phyloP scores from a whole-genome alignment of 225 moss, liverwort and hornwort species.

The Ulota crispa region DNA sequence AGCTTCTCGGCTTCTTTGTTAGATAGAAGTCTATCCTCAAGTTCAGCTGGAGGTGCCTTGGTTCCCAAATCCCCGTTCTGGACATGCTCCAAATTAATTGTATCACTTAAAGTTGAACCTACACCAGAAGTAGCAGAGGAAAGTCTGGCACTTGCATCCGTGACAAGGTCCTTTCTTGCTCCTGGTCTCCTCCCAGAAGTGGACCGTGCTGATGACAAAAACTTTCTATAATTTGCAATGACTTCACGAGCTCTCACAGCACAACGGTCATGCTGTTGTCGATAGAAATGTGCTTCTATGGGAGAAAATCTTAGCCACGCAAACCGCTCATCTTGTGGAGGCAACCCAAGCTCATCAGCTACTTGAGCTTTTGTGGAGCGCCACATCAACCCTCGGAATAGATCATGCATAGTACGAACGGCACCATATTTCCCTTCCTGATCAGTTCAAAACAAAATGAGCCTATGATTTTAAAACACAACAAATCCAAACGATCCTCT shows the following conservation, averaged over 20 bases:
- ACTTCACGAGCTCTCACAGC: constrained; percentile 84
- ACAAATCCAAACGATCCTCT: constrained; percentile 7
- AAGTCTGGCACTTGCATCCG: constrained; percentile 20
- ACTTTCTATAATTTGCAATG: constrained; percentile 67
- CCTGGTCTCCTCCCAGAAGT: constrained; percentile 28
- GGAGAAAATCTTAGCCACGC: constrained; percentile 86
- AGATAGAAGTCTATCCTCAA: constrained; percentile 67
- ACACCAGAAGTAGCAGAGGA: constrained; percentile 13
- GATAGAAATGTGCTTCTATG: constrained; percentile 90
- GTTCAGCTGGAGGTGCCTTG: constrained; percentile 29
- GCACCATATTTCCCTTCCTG: constrained; percentile 81
- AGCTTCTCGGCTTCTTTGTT: constrained; percentile 72
- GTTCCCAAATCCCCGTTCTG: constrained; percentile 35
- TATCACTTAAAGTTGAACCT: constrained; percentile 12
- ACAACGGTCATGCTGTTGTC: constrained; percentile 92
- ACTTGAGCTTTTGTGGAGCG: constrained; percentile 87
- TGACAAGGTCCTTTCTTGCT: constrained; percentile 28
- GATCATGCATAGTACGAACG: constrained; percentile 75
- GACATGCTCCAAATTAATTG: constrained; percentile 23
- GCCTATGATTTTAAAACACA: constrained; percentile 3
- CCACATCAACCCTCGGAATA: constrained; percentile 85
- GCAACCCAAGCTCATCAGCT: constrained; percentile 83
- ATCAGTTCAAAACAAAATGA: constrained; percentile 27
- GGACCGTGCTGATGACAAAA: constrained; percentile 22
- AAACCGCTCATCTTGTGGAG: constrained; percentile 73